Percentiles rank a stretch among this genome's conserved stretches.
These are phyloP conservation scores for Trametes gibbosa DNA, from an alignment of 768 basidiomycete genomes.

Conservation along the genomic window DNA sequence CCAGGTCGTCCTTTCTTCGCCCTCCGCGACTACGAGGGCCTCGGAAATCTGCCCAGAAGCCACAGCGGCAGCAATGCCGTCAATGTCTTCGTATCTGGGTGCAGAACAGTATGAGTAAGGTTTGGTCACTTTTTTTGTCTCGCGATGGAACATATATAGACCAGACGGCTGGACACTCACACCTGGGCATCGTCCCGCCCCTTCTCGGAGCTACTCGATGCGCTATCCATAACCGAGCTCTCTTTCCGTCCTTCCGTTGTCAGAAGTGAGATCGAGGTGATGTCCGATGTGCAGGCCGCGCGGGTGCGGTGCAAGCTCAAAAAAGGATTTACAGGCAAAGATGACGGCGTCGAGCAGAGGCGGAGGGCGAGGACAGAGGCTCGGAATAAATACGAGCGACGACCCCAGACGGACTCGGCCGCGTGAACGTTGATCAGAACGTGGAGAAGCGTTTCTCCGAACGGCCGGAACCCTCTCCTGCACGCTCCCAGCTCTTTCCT, in stretches of 20 bases:
- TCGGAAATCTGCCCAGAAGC: constrained; percentile 35
- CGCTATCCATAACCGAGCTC: not conserved
- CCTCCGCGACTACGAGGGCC: constrained; percentile 45
- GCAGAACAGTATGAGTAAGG: not conserved
- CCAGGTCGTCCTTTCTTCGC: constrained; percentile 64
- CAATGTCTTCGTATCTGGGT: constrained; percentile 3
- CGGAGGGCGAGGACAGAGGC: not conserved
- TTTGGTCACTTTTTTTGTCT: too few relatives aligned
- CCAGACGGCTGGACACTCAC: not conserved
- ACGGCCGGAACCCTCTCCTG: not conserved
- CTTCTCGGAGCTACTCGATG: not conserved
- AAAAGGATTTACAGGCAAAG: not conserved
- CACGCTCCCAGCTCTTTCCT: not conserved
- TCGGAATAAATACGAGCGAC: not conserved
- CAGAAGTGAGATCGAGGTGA: not conserved
- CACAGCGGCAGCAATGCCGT: constrained; percentile 2
- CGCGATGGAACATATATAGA: too few relatives aligned
- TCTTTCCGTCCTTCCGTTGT: not conserved
- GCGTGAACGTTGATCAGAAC: not conserved
- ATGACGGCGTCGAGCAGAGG: not conserved
- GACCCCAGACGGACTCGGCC: not conserved
- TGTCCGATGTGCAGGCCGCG: too few relatives aligned
- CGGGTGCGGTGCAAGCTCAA: too few relatives aligned
- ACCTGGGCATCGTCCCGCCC: not conserved
- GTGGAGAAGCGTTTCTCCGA: not conserved